Base-by-base conservation (phyloP, 352 stramenopile genomes). In the Pythium rhizo-oryzae region DNA sequence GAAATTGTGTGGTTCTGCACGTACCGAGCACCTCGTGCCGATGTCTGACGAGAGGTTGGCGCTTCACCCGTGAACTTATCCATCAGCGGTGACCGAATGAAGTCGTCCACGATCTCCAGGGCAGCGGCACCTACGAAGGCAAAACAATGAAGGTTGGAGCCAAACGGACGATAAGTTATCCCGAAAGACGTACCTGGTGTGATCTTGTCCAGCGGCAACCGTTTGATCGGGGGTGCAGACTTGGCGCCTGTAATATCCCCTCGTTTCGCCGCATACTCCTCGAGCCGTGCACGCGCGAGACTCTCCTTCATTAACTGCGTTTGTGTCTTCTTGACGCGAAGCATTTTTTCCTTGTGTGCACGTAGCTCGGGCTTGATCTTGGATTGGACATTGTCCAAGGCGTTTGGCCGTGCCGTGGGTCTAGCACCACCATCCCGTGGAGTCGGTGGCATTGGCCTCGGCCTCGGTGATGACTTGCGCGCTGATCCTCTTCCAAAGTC, bases 61-160 rank as follows among this genome's bases (percentile, higher is more conserved):
- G 56, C 50, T 3, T 74, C 70, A 18, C 55, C 51, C 37, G 75
- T 67, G 51, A 92, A 92, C 43, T 67, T 83, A 51, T 92, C 80
- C 79, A 94, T 84, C 9, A 94, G 66, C 59, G 84, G 80, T n/a
- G 84, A 87, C 33, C 76, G 84, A 25, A 92, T 85, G 24, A 95
- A 92, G n/a, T 84, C 70, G 56, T 93, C 81, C 4, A 84, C 85
- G n/a, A 95, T 95, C 73, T 95, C 85, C 23, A 93, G 68, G 9
- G 87, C 84, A 12, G 85, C 84, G 58, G 84, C 85, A 51, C 87
- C 87, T 93, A 61, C 16, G 11, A 6, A n/a, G 13, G 13, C 41
- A 47, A 4, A 12, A 18, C 13, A 19, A 47, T 12, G 9, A 46
- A 46, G 35, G 13, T 41, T 41, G 35, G 28, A 33, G 28, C 6